Evolutionary conservation across 768 basidiomycete genomes (phyloP).

Genomic region (Mycena capillaripes): DNA sequence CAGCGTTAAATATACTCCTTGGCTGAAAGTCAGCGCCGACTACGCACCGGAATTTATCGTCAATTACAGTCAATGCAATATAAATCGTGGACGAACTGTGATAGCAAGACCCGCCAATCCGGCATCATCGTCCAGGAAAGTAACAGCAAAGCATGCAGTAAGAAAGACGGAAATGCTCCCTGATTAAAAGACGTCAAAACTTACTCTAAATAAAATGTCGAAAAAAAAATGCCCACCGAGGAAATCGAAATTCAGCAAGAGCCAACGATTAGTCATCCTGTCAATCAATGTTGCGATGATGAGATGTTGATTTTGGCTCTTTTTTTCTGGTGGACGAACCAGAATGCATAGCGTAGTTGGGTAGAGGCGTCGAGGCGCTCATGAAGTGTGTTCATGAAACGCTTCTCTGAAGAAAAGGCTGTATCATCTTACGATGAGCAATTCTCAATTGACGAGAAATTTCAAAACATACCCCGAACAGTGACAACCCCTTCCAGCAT

Average conservation of each 20-base stretch:
- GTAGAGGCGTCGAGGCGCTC: constrained; percentile 83
- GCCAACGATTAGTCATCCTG: constrained; percentile 32
- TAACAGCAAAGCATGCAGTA: constrained; percentile 83
- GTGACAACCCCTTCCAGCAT: constrained; percentile 91
- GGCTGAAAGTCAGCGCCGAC: constrained; percentile 31
- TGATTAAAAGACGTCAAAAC: not conserved
- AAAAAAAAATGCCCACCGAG: constrained; percentile 8
- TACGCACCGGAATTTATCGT: not conserved
- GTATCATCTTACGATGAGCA: constrained; percentile 58
- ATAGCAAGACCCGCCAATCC: constrained; percentile 70
- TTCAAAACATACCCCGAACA: constrained; percentile 53
- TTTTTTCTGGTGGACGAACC: constrained; percentile 64
- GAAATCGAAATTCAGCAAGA: constrained; percentile 27
- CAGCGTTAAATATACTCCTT: constrained; percentile 14
- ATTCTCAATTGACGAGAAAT: constrained; percentile 56
- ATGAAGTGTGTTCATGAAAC: constrained; percentile 84
- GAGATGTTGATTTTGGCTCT: constrained; percentile 75
- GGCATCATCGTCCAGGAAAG: constrained; percentile 64
- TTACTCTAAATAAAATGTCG: not conserved
- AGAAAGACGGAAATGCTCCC: constrained; percentile 67
- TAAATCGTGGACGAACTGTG: constrained; percentile 46
- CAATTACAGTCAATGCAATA: constrained; percentile 20
- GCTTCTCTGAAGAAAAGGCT: constrained; percentile 83
- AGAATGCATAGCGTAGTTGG: constrained; percentile 77
- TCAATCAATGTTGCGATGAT: constrained; percentile 70